These are phyloP conservation scores for Colletotrichum noveboracense DNA, from an alignment of 2,329 filamentous ascomycete species.

Conservation along the genomic window DNA sequence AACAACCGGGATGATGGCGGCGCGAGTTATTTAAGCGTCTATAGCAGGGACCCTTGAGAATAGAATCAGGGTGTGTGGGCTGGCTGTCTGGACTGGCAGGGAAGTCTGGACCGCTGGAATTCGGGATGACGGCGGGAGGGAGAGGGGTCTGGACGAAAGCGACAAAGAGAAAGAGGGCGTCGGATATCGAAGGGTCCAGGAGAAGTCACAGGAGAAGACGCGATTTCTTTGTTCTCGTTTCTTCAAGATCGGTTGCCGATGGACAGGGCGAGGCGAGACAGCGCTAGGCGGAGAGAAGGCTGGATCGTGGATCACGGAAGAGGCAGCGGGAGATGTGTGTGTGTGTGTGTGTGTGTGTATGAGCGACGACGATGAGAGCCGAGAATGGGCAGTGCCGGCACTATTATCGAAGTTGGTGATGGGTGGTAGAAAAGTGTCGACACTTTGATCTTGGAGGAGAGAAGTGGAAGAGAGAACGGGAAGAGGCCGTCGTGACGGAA, in stretches of 20 bases:
- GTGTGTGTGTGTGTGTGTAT: neutral
- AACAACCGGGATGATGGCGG: constrained; percentile 12
- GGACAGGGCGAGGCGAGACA: constrained; percentile 18
- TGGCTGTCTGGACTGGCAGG: neutral
- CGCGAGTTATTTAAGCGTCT: constrained; percentile 10
- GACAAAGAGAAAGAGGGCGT: constrained; percentile 10
- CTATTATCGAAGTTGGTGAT: neutral
- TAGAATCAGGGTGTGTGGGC: neutral
- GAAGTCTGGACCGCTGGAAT: constrained; percentile 12
- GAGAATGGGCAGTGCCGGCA: neutral
- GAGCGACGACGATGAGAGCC: neutral
- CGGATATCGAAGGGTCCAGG: constrained; percentile 6
- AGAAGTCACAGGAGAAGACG: neutral
- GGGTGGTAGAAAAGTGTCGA: neutral
- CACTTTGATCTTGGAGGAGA: neutral
- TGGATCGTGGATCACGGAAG: constrained; percentile 1
- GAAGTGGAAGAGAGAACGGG: neutral
- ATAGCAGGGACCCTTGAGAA: neutral
- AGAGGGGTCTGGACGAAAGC: constrained; percentile 1
- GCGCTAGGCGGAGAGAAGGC: constrained; percentile 6
- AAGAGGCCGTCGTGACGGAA: constrained; percentile 1
- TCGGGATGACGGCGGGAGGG: constrained; percentile 2
- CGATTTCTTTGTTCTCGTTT: neutral
- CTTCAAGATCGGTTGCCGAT: neutral
- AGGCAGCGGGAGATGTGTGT: neutral